phyloP scores from a whole-genome alignment of 805 yeast genomes.

The Kuraishia piskuri region DNA sequence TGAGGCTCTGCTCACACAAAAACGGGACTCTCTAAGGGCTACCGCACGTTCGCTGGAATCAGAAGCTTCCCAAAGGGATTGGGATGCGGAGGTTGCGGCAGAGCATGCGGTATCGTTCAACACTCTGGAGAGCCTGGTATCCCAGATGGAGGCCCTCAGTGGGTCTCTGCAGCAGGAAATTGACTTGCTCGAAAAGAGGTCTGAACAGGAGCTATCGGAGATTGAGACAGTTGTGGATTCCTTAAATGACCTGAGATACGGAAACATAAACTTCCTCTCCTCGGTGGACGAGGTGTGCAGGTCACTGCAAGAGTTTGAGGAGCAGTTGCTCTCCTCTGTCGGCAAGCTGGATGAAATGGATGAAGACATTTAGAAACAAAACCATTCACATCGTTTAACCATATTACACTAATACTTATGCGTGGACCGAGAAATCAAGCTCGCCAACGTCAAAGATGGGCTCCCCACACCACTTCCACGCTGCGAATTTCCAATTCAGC shows the following conservation, averaged over 20 bases:
- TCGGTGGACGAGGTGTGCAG: conserved; percentile 11
- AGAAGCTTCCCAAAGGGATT: background rate
- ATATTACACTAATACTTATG: background rate
- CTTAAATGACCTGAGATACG: conserved; percentile 21
- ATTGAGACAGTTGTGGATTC: conserved; percentile 14
- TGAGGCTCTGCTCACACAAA: background rate
- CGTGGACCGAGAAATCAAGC: background rate
- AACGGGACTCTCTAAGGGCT: background rate
- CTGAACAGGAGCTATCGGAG: conserved; percentile 10
- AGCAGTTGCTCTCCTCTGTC: conserved; percentile 1
- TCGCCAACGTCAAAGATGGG: conserved; percentile 12
- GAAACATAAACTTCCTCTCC: conserved; percentile 12
- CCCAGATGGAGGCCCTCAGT: conserved; percentile 19
- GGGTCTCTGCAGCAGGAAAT: conserved; percentile 18
- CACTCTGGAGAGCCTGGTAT: background rate
- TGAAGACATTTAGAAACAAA: background rate
- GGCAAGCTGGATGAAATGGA: background rate
- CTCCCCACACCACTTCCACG: conserved; percentile 59
- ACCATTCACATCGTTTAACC: background rate
- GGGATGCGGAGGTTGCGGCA: background rate
- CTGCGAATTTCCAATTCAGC: conserved; percentile 83
- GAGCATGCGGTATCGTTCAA: background rate
- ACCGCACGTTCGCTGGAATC: background rate
- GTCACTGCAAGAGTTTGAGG: conserved; percentile 13
- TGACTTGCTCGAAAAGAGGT: conserved; percentile 10